Evolutionary conservation across 352 stramenopile genomes (phyloP), one percentile per base, ranked within the genome.

Genomic region (Pythium vanterpoolii): DNA sequence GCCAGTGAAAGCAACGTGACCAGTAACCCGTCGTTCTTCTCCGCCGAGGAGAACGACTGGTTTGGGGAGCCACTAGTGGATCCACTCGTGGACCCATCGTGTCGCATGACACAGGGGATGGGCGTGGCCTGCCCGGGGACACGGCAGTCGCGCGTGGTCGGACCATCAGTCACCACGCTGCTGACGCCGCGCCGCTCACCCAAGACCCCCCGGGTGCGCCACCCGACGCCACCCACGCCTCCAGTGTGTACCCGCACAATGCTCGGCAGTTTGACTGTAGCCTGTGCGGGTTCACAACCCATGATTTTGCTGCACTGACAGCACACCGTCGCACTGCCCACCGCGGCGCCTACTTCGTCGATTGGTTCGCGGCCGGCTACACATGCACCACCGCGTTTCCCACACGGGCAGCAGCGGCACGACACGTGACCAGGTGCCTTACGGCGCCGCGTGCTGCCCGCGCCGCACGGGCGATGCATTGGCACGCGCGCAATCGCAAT

Each of bases 231-330:
- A 9, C 18, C 6, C n/a, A n/a, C 59, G 27, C 49, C 40, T 34
- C 40, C 39, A 42, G 21, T 24, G 54, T 69, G 48, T 63, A 69
- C 55, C 52, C 55, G 38, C 62, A 63, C 62, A 64, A 55, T 39
- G 62, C 62, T 18, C 30, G 28, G 47, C 49, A 39, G n/a, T 69
- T 69, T 39, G 55, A 58, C 27, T 64, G 55, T 55, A 47, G 50
- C 42, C 23, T 60, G 49, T 66, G 59, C 44, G 51, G 24, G 49
- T 51, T 64, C 55, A 60, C 48, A 24, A 55, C 60, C 19, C 45
- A 26, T 19, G 45, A 52, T 19, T 52, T 52, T 33, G 45, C 45
- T 7, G 24, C 45, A 7, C 45, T 52, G 13, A 24, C 45, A 52
- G 44, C 36, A 1, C 65, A 68, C 26, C 34, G 65, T 0, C 33